phyloP scores from a whole-genome alignment of 2,329 filamentous ascomycete genomes.

The Curvularia eragrostidis region DNA sequence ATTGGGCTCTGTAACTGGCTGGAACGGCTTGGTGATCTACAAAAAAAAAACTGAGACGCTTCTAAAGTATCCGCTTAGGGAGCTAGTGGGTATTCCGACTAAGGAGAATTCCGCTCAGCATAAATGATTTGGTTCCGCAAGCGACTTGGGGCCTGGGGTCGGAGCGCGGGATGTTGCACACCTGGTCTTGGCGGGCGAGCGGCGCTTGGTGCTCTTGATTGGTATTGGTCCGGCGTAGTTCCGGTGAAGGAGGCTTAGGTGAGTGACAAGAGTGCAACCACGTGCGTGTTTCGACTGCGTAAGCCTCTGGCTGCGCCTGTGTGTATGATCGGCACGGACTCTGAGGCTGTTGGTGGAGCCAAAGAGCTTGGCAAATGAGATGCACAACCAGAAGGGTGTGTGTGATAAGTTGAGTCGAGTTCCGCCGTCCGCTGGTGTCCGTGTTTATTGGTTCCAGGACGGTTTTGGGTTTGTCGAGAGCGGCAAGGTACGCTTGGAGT shows the following conservation, averaged over 20 bases:
- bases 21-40: constrained; percentile 20
- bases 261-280: constrained; percentile 10
- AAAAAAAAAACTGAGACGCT: constrained; percentile 18
- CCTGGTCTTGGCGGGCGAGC: constrained; percentile 30
- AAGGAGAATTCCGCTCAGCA: constrained; percentile 15
- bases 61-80: constrained; percentile 11
- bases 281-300: constrained; percentile 33
- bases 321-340: constrained; percentile 20
- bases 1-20: constrained; percentile 34
- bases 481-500: constrained; percentile 27
- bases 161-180: constrained; percentile 44
- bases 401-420: constrained; percentile 33
- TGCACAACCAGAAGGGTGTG: constrained; percentile 20
- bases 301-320: constrained; percentile 25
- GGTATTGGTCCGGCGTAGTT: constrained; percentile 29
- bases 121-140: constrained; percentile 20
- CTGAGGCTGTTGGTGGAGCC: constrained; percentile 28
- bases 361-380: constrained; percentile 34
- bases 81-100: constrained; percentile 9
- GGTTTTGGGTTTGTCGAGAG: constrained; percentile 36
- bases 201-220: constrained; percentile 24
- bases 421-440: constrained; percentile 23
- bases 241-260: constrained; percentile 23
- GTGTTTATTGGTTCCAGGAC: constrained; percentile 25
- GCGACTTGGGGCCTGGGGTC: constrained; percentile 22